Evolutionary conservation across 2,329 filamentous ascomycete species (phyloP).

Genomic region (Xylariaceae sp.): DNA sequence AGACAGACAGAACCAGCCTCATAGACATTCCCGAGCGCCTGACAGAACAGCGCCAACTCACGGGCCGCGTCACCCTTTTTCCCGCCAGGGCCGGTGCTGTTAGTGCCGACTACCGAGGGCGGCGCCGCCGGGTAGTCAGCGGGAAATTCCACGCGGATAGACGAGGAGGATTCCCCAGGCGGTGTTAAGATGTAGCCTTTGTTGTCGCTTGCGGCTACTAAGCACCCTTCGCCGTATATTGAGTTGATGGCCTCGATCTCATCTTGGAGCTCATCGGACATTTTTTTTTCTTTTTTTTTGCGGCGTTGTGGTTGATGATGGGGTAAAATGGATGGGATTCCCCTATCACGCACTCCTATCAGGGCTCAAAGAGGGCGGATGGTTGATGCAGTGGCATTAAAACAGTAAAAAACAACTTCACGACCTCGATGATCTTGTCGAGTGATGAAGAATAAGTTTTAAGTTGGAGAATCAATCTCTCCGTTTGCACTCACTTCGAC

Average conservation of each 20-base stretch:
- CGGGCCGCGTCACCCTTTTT: slow-evolving; percentile 66
- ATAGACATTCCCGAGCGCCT: slow-evolving; percentile 63
- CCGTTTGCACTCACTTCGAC: no score
- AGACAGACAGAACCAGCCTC: slow-evolving; percentile 73
- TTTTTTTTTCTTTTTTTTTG: slow-evolving; percentile 21
- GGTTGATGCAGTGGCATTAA: no score
- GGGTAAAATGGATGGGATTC: no score
- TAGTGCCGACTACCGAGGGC: slow-evolving; percentile 69
- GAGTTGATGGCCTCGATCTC: slow-evolving; percentile 79
- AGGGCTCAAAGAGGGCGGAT: no score
- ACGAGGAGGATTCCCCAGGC: slow-evolving; percentile 53
- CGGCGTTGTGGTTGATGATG: not conserved
- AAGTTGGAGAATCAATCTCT: no score
- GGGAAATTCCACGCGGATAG: slow-evolving; percentile 63
- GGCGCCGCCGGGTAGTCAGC: slow-evolving; percentile 66
- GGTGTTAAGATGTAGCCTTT: slow-evolving; percentile 59
- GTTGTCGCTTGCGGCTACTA: slow-evolving; percentile 39
- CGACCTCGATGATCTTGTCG: no score
- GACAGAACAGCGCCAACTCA: slow-evolving; percentile 62
- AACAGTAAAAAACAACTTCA: no score
- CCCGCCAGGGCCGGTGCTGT: slow-evolving; percentile 64
- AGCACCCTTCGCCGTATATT: slow-evolving; percentile 68
- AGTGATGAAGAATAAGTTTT: no score
- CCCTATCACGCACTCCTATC: no score
- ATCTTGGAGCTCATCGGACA: slow-evolving; percentile 60